Evolutionary conservation across 371 early-diverging fungal genomes (phyloP).

Genomic region (Mucor irregularis): DNA sequence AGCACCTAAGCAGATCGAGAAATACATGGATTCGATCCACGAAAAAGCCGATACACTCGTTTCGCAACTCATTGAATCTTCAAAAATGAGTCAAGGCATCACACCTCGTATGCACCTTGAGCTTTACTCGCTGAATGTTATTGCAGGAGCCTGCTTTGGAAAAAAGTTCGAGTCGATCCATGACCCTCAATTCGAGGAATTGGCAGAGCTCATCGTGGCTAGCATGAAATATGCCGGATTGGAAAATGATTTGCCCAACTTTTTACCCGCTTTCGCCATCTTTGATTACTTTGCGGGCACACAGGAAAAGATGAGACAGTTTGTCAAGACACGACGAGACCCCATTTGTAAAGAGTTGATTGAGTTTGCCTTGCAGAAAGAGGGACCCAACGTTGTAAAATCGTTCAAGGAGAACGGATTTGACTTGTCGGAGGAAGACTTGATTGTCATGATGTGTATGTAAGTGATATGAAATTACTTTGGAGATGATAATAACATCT

Average conservation of each 20-base stretch:
- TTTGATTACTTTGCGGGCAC: neutral
- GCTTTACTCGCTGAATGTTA: constrained; percentile 9
- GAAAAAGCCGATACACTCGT: neutral
- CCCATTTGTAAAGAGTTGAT: constrained; percentile 6
- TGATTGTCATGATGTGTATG: constrained; percentile 3
- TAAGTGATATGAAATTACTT: neutral
- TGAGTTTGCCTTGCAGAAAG: constrained; percentile 1
- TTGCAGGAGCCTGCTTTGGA: constrained; percentile 1
- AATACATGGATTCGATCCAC: neutral
- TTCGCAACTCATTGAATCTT: neutral
- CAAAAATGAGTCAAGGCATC: neutral
- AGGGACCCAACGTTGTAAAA: constrained; percentile 5
- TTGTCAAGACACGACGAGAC: neutral
- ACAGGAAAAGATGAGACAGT: neutral
- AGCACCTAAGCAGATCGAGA: constrained; percentile 14
- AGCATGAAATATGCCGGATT: constrained; percentile 1
- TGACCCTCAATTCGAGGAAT: constrained; percentile 8
- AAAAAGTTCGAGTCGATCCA: constrained; percentile 1
- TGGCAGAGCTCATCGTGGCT: neutral
- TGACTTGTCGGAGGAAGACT: neutral
- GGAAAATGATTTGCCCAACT: constrained; percentile 5
- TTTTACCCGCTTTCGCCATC: constrained; percentile 10
- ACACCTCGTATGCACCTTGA: constrained; percentile 1
- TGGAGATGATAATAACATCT: neutral
- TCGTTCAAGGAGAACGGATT: neutral